Percentiles rank a stretch among this genome's conserved stretches.
Evolutionary conservation across 192 early-diverging fungal genomes (phyloP).

Genomic region (Fimicolochytrium jonesii): DNA sequence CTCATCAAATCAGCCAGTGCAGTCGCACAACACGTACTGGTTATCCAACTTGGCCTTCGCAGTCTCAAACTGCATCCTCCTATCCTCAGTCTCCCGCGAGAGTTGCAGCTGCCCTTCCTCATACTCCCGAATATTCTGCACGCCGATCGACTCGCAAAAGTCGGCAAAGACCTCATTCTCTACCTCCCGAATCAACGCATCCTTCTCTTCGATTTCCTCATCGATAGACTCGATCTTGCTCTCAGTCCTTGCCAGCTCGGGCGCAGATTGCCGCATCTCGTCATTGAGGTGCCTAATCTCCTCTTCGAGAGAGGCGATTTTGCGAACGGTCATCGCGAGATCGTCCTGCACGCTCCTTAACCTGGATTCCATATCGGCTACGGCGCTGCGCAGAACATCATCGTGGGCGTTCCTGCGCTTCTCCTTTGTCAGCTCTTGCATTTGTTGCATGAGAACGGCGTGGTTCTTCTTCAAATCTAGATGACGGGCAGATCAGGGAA

Average conservation of each 20-base stretch:
- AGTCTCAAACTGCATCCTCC: slow-evolving; percentile 69
- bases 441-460: slow-evolving; percentile 63
- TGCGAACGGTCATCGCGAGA: slow-evolving; percentile 28
- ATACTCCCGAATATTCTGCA: slow-evolving; percentile 80
- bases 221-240: slow-evolving; percentile 25
- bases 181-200: slow-evolving; percentile 43
- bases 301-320: slow-evolving; percentile 21
- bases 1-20: too few species aligned
- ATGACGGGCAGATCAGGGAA: neutral
- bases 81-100: slow-evolving; percentile 70
- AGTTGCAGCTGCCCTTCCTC: slow-evolving; percentile 69
- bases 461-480: slow-evolving; percentile 56
- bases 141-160: slow-evolving; percentile 72
- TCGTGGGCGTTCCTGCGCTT: slow-evolving; percentile 49
- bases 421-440: slow-evolving; percentile 66
- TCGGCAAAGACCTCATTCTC: slow-evolving; percentile 69
- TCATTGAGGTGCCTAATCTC: slow-evolving; percentile 47
- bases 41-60: slow-evolving; percentile 74
- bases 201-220: slow-evolving; percentile 44
- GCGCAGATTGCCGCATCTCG: slow-evolving; percentile 7
- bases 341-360: slow-evolving; percentile 62
- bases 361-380: slow-evolving; percentile 25
- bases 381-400: slow-evolving; percentile 27
- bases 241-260: slow-evolving; percentile 4
- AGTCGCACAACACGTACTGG: too few species aligned